A percentile compares a stretch with the other conserved stretches of the same genome.
These are phyloP conservation scores for Prunella vulgaris DNA, from an alignment of 257 asterid genomes.

Conservation along the genomic window DNA sequence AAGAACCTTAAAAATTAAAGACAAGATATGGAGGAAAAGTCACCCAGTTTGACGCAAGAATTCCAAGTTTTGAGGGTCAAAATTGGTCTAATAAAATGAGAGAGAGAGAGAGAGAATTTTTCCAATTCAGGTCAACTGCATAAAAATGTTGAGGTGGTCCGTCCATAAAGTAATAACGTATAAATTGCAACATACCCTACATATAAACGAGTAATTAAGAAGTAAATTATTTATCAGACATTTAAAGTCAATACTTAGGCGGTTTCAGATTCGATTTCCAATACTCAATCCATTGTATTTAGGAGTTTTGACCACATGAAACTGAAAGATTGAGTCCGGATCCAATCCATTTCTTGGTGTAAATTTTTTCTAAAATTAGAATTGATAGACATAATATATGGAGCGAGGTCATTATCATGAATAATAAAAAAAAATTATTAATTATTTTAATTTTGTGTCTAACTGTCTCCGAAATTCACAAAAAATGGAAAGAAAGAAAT, in stretches of 20 bases:
- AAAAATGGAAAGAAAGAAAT: too few relatives aligned
- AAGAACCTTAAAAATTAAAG: neutral
- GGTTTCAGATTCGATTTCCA: neutral
- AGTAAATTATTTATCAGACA: neutral
- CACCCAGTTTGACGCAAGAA: neutral
- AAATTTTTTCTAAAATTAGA: too few relatives aligned
- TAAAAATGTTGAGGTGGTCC: neutral
- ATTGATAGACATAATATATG: too few relatives aligned
- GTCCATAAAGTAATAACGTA: neutral
- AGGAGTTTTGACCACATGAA: too few relatives aligned
- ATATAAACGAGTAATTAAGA: neutral
- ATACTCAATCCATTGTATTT: neutral
- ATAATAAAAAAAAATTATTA: too few relatives aligned
- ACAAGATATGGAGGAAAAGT: neutral
- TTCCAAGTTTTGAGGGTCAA: conserved; percentile 20
- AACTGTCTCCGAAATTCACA: too few relatives aligned
- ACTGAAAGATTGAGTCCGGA: too few relatives aligned
- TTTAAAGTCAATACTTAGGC: neutral
- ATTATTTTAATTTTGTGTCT: too few relatives aligned
- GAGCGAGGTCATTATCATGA: too few relatives aligned
- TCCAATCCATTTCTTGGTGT: too few relatives aligned
- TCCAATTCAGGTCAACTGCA: neutral
- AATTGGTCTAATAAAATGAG: conserved; percentile 10
- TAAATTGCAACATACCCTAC: neutral
- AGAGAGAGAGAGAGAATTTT: neutral